Percentiles rank a stretch among this genome's conserved stretches.
These are phyloP conservation scores for Russula griseocarnosa DNA, from an alignment of 768 basidiomycete species.

Conservation along the genomic window DNA sequence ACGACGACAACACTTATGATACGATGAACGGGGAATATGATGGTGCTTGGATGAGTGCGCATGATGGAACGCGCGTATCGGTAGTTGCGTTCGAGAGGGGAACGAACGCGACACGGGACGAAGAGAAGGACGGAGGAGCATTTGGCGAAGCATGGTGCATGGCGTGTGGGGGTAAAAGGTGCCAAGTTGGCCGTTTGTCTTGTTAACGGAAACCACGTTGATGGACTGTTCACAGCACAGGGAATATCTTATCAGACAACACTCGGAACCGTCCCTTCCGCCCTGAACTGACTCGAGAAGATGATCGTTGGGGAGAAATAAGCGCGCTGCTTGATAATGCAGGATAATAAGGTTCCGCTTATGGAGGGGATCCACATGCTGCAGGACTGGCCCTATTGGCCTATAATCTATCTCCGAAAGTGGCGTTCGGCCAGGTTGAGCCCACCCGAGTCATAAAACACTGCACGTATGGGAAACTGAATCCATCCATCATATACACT, in stretches of 20 bases:
- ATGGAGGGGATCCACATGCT: neutral
- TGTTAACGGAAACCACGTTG: neutral
- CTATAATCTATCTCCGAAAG: no score
- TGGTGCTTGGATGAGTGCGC: slow-evolving; percentile 7
- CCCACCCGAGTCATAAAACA: neutral
- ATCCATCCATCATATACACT: neutral
- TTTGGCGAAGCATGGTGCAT: slow-evolving; percentile 23
- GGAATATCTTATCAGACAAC: slow-evolving; percentile 4
- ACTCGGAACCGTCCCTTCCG: neutral
- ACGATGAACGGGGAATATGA: slow-evolving; percentile 4
- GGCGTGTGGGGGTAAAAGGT: slow-evolving; percentile 2
- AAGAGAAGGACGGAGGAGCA: slow-evolving; percentile 11
- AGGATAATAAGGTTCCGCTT: neutral
- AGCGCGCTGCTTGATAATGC: neutral
- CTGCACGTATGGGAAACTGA: neutral
- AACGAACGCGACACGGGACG: slow-evolving; percentile 11
- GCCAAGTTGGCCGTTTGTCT: neutral
- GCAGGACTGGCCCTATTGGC: no score
- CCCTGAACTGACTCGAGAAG: neutral
- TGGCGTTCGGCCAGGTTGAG: neutral
- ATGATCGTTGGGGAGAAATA: neutral
- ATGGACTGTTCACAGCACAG: neutral
- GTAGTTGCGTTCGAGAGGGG: neutral
- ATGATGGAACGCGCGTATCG: slow-evolving; percentile 6
- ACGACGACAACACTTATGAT: slow-evolving; percentile 14